Evolutionary conservation across 495 filamentous ascomycete species (phyloP).

Genomic region (Thermochaetoides thermophila): DNA sequence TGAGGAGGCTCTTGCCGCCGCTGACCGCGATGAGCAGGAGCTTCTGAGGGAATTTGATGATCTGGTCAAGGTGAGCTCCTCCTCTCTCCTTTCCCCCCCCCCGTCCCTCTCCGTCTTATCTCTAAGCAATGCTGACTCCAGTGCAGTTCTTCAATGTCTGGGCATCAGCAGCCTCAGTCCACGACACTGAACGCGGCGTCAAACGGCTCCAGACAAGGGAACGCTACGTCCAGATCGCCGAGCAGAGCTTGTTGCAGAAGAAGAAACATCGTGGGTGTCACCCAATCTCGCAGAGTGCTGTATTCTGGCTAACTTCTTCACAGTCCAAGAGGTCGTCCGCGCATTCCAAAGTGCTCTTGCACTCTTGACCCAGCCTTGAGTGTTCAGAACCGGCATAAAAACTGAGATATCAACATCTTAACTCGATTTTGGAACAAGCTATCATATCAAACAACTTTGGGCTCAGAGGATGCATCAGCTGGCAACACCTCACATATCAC

Average conservation of each 20-base stretch:
- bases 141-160: constrained; percentile 53
- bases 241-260: constrained; percentile 52
- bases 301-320: constrained; percentile 4
- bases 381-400: too few relatives aligned
- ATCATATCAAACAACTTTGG: too few relatives aligned
- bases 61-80: constrained; percentile 46
- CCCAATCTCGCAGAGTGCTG: not conserved
- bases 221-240: constrained; percentile 54
- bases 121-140: not conserved
- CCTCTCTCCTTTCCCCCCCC: too few relatives aligned
- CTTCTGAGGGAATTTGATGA: constrained; percentile 48
- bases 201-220: constrained; percentile 70
- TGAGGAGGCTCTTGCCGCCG: constrained; percentile 40
- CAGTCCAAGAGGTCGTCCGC: constrained; percentile 61
- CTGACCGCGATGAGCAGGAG: constrained; percentile 43
- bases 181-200: constrained; percentile 54
- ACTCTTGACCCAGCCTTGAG: constrained; percentile 35
- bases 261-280: constrained; percentile 52
- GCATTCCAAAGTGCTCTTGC: constrained; percentile 69
- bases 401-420: too few relatives aligned
- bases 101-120: not conserved
- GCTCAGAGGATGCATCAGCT: too few relatives aligned
- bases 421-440: too few relatives aligned
- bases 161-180: constrained; percentile 46
- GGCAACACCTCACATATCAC: too few relatives aligned